phyloP scores from a whole-genome alignment of 306 rosid species.

The Quillaja saponaria region DNA sequence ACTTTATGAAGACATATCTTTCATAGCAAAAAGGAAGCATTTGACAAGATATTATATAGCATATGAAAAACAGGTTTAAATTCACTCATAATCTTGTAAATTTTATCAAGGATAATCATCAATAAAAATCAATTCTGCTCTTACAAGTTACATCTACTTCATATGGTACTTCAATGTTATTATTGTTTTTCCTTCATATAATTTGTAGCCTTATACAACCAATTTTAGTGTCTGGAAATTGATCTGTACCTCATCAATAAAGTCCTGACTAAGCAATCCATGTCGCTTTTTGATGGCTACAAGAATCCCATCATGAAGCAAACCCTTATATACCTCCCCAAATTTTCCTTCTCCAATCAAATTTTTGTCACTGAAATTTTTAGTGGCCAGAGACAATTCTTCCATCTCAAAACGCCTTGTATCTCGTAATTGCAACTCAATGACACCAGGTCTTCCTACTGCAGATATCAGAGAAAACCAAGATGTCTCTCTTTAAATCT shows the following conservation, averaged over 20 bases:
- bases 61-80: slow-evolving; percentile 6
- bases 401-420: slow-evolving; percentile 79
- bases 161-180: no score
- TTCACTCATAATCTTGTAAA: no score
- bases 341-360: slow-evolving; percentile 87
- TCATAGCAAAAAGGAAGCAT: background rate
- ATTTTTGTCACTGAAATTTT: slow-evolving; percentile 65
- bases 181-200: no score
- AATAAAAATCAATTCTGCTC: no score
- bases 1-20: slow-evolving; percentile 21
- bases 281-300: slow-evolving; percentile 84
- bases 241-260: slow-evolving; percentile 71
- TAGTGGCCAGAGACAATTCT: slow-evolving; percentile 76
- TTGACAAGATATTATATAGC: slow-evolving; percentile 6
- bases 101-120: no score
- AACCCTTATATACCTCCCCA: slow-evolving; percentile 87
- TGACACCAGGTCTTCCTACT: slow-evolving; percentile 66
- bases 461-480: slow-evolving; percentile 33
- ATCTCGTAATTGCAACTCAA: slow-evolving; percentile 63
- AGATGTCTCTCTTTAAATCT: slow-evolving; percentile 21
- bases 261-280: slow-evolving; percentile 66
- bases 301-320: slow-evolving; percentile 89
- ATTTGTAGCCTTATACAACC: no score
- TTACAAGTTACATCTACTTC: no score
- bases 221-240: slow-evolving; percentile 20